A percentile compares a stretch with the other conserved stretches of the same genome.
These are phyloP conservation scores for Lodderomyces elongisporus DNA, from an alignment of 1,139 yeast species.

Conservation along the genomic window DNA sequence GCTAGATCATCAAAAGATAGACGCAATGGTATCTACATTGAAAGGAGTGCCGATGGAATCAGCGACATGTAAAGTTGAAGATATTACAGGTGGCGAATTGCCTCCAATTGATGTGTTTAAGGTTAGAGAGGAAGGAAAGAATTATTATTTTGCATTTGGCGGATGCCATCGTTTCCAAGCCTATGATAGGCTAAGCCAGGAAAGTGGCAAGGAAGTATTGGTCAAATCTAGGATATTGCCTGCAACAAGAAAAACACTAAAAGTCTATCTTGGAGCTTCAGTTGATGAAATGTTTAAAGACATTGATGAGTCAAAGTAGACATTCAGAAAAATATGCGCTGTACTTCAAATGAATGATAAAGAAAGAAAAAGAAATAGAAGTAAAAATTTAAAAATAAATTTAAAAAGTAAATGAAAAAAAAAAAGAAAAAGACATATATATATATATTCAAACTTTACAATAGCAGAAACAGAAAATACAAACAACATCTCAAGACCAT, in stretches of 20 bases:
- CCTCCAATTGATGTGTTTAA: constrained; percentile 75
- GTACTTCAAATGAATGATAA: too few relatives aligned
- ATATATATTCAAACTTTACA: too few relatives aligned
- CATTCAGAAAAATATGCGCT: too few relatives aligned
- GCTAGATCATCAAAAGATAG: constrained; percentile 64
- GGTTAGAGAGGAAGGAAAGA: constrained; percentile 57
- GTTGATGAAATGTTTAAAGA: constrained; percentile 50
- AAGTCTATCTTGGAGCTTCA: constrained; percentile 60
- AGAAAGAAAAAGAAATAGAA: too few relatives aligned
- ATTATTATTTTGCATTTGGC: constrained; percentile 73
- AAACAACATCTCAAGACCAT: too few relatives aligned
- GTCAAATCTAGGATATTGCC: constrained; percentile 66
- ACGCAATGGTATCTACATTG: constrained; percentile 73
- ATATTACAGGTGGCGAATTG: constrained; percentile 56
- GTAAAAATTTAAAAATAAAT: too few relatives aligned
- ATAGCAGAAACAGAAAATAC: too few relatives aligned
- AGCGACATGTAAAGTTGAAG: constrained; percentile 53
- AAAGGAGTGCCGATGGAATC: constrained; percentile 61
- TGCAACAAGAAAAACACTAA: constrained; percentile 58
- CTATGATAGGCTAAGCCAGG: constrained; percentile 42
- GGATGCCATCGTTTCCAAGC: constrained; percentile 85
- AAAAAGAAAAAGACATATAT: too few relatives aligned
- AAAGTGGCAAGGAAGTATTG: constrained; percentile 33
- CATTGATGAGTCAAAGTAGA: constrained; percentile 3
- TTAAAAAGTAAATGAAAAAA: too few relatives aligned